Percentiles rank a stretch among this genome's conserved stretches.
Conservation (phyloP, 2,329 filamentous ascomycete species). For the Cordyceps militaris region DNA sequence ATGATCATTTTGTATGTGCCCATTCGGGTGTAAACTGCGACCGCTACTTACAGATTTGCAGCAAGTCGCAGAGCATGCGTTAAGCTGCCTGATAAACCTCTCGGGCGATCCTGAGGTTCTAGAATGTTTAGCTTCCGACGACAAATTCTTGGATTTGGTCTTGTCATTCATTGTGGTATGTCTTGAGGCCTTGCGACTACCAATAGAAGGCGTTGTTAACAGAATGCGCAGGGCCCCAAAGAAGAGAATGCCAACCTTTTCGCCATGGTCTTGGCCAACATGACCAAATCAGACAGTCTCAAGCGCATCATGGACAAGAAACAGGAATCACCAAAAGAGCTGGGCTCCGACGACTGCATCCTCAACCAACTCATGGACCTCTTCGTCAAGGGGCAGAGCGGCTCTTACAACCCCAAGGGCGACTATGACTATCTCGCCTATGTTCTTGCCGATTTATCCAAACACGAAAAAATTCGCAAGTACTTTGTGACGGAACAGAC, state of each 20-base stretch:
- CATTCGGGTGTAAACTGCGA: not conserved
- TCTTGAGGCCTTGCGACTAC: constrained; percentile 19
- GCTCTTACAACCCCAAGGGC: constrained; percentile 74
- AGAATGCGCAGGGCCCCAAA: constrained; percentile 48
- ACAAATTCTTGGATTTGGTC: constrained; percentile 70
- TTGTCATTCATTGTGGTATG: constrained; percentile 67
- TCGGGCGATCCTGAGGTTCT: constrained; percentile 71
- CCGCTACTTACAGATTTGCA: constrained; percentile 47
- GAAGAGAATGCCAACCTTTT: constrained; percentile 80
- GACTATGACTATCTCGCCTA: constrained; percentile 93
- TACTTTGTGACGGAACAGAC: constrained; percentile 68
- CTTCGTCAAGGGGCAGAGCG: constrained; percentile 86
- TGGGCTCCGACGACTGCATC: constrained; percentile 64
- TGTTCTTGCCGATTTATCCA: constrained; percentile 86
- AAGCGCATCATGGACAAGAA: constrained; percentile 62
- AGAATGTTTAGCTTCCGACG: constrained; percentile 65
- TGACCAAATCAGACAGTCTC: constrained; percentile 72
- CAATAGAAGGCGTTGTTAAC: not conserved
- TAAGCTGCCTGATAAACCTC: constrained; percentile 85
- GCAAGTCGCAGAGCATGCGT: constrained; percentile 86
- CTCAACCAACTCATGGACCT: constrained; percentile 92
- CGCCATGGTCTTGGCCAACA: constrained; percentile 88
- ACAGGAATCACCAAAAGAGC: constrained; percentile 59
- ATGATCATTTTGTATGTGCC: constrained; percentile 67
- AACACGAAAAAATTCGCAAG: constrained; percentile 64